Evolutionary conservation across 495 filamentous ascomycete species (phyloP), one percentile per base, ranked within the genome.

Genomic region (Hyaloscypha hepaticicola): DNA sequence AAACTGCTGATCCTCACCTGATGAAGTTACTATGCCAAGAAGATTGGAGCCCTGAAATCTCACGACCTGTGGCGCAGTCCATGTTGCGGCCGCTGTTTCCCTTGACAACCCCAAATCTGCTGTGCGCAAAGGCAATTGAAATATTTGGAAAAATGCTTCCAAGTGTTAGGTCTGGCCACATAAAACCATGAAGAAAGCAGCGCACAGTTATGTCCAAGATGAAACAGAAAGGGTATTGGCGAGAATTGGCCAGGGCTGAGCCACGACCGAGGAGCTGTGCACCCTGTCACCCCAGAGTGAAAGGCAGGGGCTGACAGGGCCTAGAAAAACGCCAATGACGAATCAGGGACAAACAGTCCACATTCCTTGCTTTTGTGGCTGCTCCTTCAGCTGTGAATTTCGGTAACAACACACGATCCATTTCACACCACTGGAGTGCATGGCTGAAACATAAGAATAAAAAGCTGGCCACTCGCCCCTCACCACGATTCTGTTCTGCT

Each of bases 321-420:
- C 14, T 19, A 12, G 8, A 31, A 28, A 7, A 31, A 38, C 58
- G 58, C 58, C 34, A 27, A 45, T 60, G 34, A 49, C 59, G 48
- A 53, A 53, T 48, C 59, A 33, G 45, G 24, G 6, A 24, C 45
- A 61, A 61, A 61, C 51, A 57, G 26, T 6, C 28, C 34, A 28
- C 52, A 48, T 58, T 55, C 61, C 61, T 56, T 64, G 51, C 28
- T 64, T 62, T 64, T 27, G 61, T 57, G 51, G 12, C 61, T 31
- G 38, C 38, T 4, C 1, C 6, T 45, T 26, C 31, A 24, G n/a
- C 25, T 52, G 31, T n/a, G 9, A 48, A 28, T 25, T 26, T 5
- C 21, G 38, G 38, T 8, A 45, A 45, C 29, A 51, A 61, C 45
- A 61, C 59, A 60, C 38, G 41, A 60, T 45, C 59, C 48, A 21